Base-by-base conservation (phyloP, 2,329 filamentous ascomycete genomes). In the Penicillium sp. region DNA sequence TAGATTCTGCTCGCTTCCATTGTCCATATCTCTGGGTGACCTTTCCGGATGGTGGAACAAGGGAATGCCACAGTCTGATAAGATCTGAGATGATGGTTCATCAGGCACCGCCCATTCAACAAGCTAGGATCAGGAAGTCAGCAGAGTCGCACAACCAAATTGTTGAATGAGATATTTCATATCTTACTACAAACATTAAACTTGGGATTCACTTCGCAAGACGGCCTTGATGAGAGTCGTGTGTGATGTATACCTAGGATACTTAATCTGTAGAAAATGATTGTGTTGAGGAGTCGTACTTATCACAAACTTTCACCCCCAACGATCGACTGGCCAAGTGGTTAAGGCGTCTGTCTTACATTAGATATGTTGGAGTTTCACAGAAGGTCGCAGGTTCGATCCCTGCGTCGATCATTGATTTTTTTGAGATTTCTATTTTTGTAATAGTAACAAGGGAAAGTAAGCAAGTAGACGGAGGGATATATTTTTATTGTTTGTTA, bases 101-200 rank as follows among this genome's bases (percentile, higher is more conserved):
- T 59, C 50, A 26, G 54, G 47, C 14, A 59, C 54, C 10, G 54
- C 50, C 50, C 57, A 57, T 48, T 59, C 54, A 16, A 56, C 41
- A 38, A 45, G 33, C 53, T 59, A 26, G 46, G 33, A 37, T 14
- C n/a, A 30, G 17, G 6, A 43, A 42, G 22, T 53, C 19, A 46
- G 42, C 19, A 42, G 1, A 19, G 7, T 12, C n/a, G n/a, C 14
- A 36, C 12, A 9, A 52, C 35, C 31, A 9, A n/a, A 46, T 22
- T 41, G 19, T 3, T 35, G 28, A 51, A 46, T 41, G 37, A 10
- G 17, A 11, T 30, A 42, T 30, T 48, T 35, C 19, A 26, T 22
- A 17, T 4, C 53, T 50, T 51, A 51, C n/a, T n/a, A n/a, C n/a
- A n/a, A n/a, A n/a, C n/a, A n/a, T n/a, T n/a, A n/a, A n/a, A n/a